These are phyloP conservation scores for Friedmanniomyces simplex DNA, from an alignment of 495 filamentous ascomycete species.

Conservation along the genomic window DNA sequence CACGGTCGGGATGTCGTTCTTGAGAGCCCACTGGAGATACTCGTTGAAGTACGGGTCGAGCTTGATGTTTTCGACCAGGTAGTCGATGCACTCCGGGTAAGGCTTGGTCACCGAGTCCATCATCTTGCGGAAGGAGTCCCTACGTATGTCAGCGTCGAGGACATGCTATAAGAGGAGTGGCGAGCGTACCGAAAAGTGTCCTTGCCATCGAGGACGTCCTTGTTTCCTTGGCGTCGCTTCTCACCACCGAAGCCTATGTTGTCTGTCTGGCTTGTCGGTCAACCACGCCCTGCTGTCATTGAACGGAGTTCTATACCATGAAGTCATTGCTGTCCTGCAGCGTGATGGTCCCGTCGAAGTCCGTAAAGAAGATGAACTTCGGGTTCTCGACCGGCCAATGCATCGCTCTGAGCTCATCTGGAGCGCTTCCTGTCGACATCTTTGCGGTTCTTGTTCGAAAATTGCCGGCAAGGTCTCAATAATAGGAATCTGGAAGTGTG, in stretches of 20 bases:
- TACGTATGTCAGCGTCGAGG: constrained; percentile 18
- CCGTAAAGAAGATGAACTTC: constrained; percentile 91
- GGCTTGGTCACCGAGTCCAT: constrained; percentile 69
- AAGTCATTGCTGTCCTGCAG: constrained; percentile 87
- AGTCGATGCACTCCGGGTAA: constrained; percentile 66
- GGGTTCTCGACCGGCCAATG: constrained; percentile 22
- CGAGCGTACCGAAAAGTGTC: constrained; percentile 56
- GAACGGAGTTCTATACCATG: constrained; percentile 40
- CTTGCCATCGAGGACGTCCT: constrained; percentile 56
- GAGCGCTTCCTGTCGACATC: not conserved
- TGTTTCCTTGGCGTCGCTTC: constrained; percentile 54
- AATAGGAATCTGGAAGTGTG: too few relatives aligned
- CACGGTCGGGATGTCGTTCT: constrained; percentile 81
- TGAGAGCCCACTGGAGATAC: constrained; percentile 71
- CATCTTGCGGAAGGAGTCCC: constrained; percentile 79
- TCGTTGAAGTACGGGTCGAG: constrained; percentile 76
- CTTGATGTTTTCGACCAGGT: constrained; percentile 69
- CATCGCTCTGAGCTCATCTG: constrained; percentile 22
- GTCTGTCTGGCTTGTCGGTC: constrained; percentile 53
- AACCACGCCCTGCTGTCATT: constrained; percentile 2
- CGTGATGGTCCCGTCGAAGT: constrained; percentile 95
- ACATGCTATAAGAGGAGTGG: not conserved
- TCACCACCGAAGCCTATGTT: constrained; percentile 71
- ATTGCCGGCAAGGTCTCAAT: too few relatives aligned
- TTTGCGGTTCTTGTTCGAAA: not conserved